These are phyloP conservation scores for Pythium pyrilobum DNA, from an alignment of 352 stramenopile species.

Conservation along the genomic window DNA sequence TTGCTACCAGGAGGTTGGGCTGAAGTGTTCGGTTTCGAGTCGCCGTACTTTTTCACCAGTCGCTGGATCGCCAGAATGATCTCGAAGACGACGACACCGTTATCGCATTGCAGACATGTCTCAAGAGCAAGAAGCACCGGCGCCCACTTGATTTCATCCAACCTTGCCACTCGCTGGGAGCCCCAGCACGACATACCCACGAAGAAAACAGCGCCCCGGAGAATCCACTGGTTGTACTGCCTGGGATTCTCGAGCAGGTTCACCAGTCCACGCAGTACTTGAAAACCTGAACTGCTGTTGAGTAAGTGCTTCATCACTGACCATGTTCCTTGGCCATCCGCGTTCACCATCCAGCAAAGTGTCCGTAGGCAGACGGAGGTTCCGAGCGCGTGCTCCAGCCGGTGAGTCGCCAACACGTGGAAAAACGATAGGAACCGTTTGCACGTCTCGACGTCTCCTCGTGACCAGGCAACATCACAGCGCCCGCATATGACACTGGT, in stretches of 20 bases:
- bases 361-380: constrained; percentile 61
- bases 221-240: constrained; percentile 59
- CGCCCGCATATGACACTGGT: constrained; percentile 58
- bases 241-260: constrained; percentile 63
- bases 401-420: constrained; percentile 57
- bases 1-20: no score
- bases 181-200: constrained; percentile 87
- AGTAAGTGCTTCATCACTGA: constrained; percentile 78
- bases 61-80: constrained; percentile 83
- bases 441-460: constrained; percentile 68
- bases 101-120: constrained; percentile 47
- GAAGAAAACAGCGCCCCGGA: constrained; percentile 82
- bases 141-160: constrained; percentile 73
- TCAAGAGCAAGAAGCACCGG: constrained; percentile 69
- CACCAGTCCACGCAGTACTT: constrained; percentile 66
- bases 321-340: constrained; percentile 78
- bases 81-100: constrained; percentile 82
- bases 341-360: constrained; percentile 81
- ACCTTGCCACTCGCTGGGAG: constrained; percentile 63
- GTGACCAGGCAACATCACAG: constrained; percentile 67
- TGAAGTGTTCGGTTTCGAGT: constrained; percentile 10
- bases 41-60: constrained; percentile 85
- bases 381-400: constrained; percentile 53
- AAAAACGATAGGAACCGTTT: constrained; percentile 72
- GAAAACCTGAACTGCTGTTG: constrained; percentile 50